Conservation (phyloP, 192 early-diverging fungal genomes). For the Jimgerdemannia flammicorona region DNA sequence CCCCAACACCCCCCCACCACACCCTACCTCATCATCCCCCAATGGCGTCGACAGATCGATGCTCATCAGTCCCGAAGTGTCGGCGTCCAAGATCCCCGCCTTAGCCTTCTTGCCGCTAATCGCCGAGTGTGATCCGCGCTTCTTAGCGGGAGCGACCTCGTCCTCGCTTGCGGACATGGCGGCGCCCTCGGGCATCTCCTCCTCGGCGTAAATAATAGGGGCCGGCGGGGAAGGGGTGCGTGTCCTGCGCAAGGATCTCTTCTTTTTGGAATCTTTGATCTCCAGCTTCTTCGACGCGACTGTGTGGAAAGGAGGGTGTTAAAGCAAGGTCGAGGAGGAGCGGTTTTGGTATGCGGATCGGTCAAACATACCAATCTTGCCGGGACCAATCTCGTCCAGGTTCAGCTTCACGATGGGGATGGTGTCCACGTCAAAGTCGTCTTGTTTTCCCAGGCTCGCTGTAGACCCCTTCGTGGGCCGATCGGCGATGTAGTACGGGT, state of each 20-base stretch:
- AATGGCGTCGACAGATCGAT: constrained; percentile 54
- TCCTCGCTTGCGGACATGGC: constrained; percentile 46
- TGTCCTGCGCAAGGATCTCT: constrained; percentile 27
- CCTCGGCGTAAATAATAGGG: constrained; percentile 48
- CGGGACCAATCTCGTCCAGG: constrained; percentile 45
- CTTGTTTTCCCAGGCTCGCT: constrained; percentile 27
- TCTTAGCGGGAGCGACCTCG: constrained; percentile 18
- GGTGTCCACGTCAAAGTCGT: constrained; percentile 70
- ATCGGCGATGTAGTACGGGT: constrained; percentile 66
- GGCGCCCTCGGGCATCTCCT: constrained; percentile 60
- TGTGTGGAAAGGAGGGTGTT: not conserved
- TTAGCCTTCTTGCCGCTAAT: constrained; percentile 7
- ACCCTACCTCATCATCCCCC: constrained; percentile 36
- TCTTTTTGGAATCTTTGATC: constrained; percentile 28
- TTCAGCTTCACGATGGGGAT: constrained; percentile 79
- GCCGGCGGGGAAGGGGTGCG: constrained; percentile 17
- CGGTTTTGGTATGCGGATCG: too few species aligned
- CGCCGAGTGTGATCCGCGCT: not conserved
- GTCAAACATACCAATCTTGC: not conserved
- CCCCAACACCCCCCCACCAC: too few species aligned
- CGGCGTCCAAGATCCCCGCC: constrained; percentile 4
- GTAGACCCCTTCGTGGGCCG: constrained; percentile 24
- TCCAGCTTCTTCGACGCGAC: constrained; percentile 7
- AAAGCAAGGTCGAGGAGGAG: not conserved
- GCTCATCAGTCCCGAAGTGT: constrained; percentile 33